A percentile compares a stretch with the other conserved stretches of the same genome.
Evolutionary conservation across 2,329 filamentous ascomycete genomes (phyloP).

Genomic region (Tolypocladium ovalisporum): DNA sequence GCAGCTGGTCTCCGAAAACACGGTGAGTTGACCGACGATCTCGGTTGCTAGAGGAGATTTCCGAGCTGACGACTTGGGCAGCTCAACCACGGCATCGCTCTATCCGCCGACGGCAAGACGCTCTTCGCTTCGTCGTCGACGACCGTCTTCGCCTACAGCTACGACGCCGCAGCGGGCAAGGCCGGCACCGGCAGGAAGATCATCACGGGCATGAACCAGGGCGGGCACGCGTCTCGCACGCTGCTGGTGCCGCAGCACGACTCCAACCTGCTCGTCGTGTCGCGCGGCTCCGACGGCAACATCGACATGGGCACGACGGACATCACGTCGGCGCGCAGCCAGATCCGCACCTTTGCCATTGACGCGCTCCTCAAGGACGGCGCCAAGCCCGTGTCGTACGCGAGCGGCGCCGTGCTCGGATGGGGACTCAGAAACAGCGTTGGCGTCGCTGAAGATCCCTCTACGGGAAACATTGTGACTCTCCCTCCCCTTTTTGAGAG

Average conservation of each 20-base stretch:
- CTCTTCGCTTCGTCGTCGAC: conserved; percentile 39
- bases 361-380: conserved; percentile 13
- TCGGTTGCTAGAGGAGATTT: not conserved
- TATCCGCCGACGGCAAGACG: conserved; percentile 33
- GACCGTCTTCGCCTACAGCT: conserved; percentile 48
- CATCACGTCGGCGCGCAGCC: conserved; percentile 41
- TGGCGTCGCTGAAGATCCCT: conserved; percentile 49
- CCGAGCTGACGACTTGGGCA: conserved; percentile 7
- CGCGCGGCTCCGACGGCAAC: conserved; percentile 48
- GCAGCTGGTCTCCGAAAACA: conserved; percentile 13
- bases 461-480: conserved; percentile 28
- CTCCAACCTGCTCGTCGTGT: conserved; percentile 47
- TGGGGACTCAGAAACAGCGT: conserved; percentile 64
- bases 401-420: conserved; percentile 34
- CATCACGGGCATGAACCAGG: conserved; percentile 44
- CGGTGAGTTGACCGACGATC: conserved; percentile 9
- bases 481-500: too few species aligned
- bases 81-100: conserved; percentile 39
- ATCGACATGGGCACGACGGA: conserved; percentile 39
- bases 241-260: conserved; percentile 43
- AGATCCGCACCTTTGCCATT: conserved; percentile 42
- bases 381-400: conserved; percentile 21
- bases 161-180: conserved; percentile 38
- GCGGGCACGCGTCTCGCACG: conserved; percentile 53
- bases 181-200: conserved; percentile 32